phyloP scores from a whole-genome alignment of 2,329 filamentous ascomycete genomes.

The Ophiostoma ips region DNA sequence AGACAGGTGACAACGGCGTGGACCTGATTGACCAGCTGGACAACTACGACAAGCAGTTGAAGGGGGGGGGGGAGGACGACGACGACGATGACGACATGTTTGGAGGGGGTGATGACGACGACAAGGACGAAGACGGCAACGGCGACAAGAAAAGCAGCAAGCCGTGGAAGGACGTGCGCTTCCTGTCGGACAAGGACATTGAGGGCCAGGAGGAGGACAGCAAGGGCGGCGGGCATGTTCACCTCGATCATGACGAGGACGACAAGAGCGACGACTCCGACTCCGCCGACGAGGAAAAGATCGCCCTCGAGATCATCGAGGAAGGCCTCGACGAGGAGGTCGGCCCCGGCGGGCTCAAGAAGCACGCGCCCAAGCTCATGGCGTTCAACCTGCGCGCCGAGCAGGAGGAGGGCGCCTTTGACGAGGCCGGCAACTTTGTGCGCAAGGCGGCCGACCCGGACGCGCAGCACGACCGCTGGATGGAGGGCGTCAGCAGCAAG shows the following conservation, averaged over 20 bases:
- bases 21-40: conserved; percentile 39
- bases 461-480: conserved; percentile 80
- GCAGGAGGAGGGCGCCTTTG: conserved; percentile 84
- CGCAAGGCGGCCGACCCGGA: conserved; percentile 81
- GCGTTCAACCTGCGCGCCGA: conserved; percentile 90
- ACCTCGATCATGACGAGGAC: conserved; percentile 15
- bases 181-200: conserved; percentile 49
- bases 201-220: conserved; percentile 57
- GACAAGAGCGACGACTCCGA: conserved; percentile 17
- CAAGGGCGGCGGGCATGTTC: conserved; percentile 4
- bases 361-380: conserved; percentile 84
- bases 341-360: conserved; percentile 79
- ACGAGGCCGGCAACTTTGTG: conserved; percentile 81
- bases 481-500: conserved; percentile 82
- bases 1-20: conserved; percentile 22
- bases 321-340: conserved; percentile 77
- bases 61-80: conserved; percentile 26
- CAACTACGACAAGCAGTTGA: conserved; percentile 33
- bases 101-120: conserved; percentile 47
- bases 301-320: conserved; percentile 61
- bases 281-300: conserved; percentile 44
- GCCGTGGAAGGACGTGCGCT: conserved; percentile 48
- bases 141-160: conserved; percentile 28
- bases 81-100: conserved; percentile 77
- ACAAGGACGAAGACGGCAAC: conserved; percentile 22